Percentiles rank a stretch among this genome's conserved stretches.
Evolutionary conservation across 768 basidiomycete species (phyloP).

Genomic region (Boletus subcaerulescens): DNA sequence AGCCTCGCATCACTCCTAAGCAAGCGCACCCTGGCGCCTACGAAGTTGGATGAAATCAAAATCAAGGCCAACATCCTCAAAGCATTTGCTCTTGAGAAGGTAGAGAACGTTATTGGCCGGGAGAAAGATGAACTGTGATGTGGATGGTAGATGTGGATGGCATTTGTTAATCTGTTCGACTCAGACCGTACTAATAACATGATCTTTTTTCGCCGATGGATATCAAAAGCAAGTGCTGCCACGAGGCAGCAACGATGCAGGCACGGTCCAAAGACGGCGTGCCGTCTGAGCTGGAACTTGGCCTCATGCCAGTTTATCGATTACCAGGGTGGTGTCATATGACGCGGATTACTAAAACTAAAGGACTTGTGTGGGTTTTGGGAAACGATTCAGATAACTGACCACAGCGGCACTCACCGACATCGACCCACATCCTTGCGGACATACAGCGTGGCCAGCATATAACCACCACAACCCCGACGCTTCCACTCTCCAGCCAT

Average conservation of each 20-base stretch:
- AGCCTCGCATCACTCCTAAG: conserved; percentile 75
- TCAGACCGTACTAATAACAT: conserved; percentile 15
- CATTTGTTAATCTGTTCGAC: conserved; percentile 15
- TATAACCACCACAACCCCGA: conserved; percentile 11
- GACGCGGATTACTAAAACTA: conserved; percentile 9
- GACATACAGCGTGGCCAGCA: conserved; percentile 8
- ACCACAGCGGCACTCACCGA: not conserved
- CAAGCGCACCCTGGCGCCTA: conserved; percentile 71
- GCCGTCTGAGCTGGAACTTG: conserved; percentile 20
- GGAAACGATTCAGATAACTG: not conserved
- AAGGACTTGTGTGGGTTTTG: conserved; percentile 7
- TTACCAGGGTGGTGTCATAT: too few relatives aligned
- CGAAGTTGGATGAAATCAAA: conserved; percentile 91
- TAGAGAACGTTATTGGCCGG: conserved; percentile 31
- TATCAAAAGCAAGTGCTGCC: conserved; percentile 2
- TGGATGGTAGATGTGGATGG: conserved; percentile 9
- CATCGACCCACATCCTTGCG: conserved; percentile 10
- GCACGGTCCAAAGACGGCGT: conserved; percentile 10
- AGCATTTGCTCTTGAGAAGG: conserved; percentile 49
- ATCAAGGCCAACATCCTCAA: conserved; percentile 84
- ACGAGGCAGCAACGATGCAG: conserved; percentile 29
- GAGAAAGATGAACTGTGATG: conserved; percentile 44
- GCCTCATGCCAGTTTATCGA: conserved; percentile 15
- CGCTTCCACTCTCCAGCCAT: conserved; percentile 15
- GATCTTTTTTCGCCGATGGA: conserved; percentile 1